Evolutionary conservation across 768 basidiomycete genomes (phyloP), one percentile per base, ranked within the genome.

Genomic region (Calvatia gigantea): DNA sequence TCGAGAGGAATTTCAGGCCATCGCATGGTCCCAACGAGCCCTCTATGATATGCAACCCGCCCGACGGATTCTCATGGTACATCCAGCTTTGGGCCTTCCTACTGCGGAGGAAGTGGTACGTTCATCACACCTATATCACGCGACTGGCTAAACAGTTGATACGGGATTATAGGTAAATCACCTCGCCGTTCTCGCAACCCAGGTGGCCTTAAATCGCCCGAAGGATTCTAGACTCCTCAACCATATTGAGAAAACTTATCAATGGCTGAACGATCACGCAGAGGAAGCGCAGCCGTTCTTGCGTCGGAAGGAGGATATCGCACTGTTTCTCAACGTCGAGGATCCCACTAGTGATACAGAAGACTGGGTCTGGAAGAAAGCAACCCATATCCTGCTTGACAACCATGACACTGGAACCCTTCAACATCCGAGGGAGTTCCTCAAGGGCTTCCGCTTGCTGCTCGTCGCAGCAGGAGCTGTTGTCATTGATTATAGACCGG

Each of bases 21-120:
- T 82, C 9, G 74, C 74, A 6, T 82, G 81, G 81, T 78, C 77
- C 3, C 80, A 82, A 51, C 64, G 78, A n/a, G 78, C 69, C 2
- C 51, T 65, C 14, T 72, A 74, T 29, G 35, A 54, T 2, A 45
- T 52, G 3, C 60, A 65, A 19, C 76, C 75, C 4, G 48, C 64
- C 17, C 64, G 62, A 33, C 60, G 68, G 32, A 47, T 79, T 6
- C 52, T 70, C 9, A 54, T 70, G 3, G 73, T 69, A 2, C 66
- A 78, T 63, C 64, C 68, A 6, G 56, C 44, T 3, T 64, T 82
- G 6, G 79, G 81, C 2, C 43, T 60, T 12, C 80, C 81, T 1
- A 66, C 66, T 19, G 60, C 67, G 8, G 25, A 39, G 7, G 77
- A 80, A 64, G 80, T 81, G 49, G 81, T 81, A 53, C 38, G 77